Percentiles rank a stretch among this genome's conserved stretches.
Conservation (phyloP, 805 yeast genomes). For the Isabelozyma gotoi region DNA sequence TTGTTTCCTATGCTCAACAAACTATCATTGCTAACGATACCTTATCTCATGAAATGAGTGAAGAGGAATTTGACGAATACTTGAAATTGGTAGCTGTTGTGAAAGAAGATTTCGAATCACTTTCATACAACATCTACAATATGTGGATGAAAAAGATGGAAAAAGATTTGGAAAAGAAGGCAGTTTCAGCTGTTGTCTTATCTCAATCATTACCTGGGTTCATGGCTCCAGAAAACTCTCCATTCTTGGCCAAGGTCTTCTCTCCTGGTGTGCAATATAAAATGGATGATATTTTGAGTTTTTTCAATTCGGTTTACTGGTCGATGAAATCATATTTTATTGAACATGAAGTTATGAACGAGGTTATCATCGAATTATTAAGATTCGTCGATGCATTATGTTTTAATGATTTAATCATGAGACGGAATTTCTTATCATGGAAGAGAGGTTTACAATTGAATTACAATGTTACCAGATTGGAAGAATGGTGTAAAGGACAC, state of each 20-base stretch:
- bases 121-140: slow-evolving; percentile 90
- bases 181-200: slow-evolving; percentile 90
- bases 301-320: slow-evolving; percentile 89
- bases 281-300: slow-evolving; percentile 92
- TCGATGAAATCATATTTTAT: slow-evolving; percentile 88
- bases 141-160: slow-evolving; percentile 97
- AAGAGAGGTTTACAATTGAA: slow-evolving; percentile 96
- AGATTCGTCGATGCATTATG: slow-evolving; percentile 88
- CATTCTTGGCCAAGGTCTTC: slow-evolving; percentile 82
- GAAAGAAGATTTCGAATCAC: slow-evolving; percentile 89
- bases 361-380: slow-evolving; percentile 78
- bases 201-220: slow-evolving; percentile 97
- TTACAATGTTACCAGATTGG: slow-evolving; percentile 92
- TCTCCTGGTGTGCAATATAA: slow-evolving; percentile 69
- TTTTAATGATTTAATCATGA: slow-evolving; percentile 93
- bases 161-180: slow-evolving; percentile 85
- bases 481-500: slow-evolving; percentile 97
- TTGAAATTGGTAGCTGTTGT: slow-evolving; percentile 85
- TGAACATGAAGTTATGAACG: slow-evolving; percentile 80
- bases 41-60: slow-evolving; percentile 80
- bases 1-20: slow-evolving; percentile 89
- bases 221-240: slow-evolving; percentile 78
- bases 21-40: slow-evolving; percentile 86
- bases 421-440: slow-evolving; percentile 94
- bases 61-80: slow-evolving; percentile 86